phyloP scores from a whole-genome alignment of 1,284 basidiomycete genomes.

The Wolfiporia cocos region DNA sequence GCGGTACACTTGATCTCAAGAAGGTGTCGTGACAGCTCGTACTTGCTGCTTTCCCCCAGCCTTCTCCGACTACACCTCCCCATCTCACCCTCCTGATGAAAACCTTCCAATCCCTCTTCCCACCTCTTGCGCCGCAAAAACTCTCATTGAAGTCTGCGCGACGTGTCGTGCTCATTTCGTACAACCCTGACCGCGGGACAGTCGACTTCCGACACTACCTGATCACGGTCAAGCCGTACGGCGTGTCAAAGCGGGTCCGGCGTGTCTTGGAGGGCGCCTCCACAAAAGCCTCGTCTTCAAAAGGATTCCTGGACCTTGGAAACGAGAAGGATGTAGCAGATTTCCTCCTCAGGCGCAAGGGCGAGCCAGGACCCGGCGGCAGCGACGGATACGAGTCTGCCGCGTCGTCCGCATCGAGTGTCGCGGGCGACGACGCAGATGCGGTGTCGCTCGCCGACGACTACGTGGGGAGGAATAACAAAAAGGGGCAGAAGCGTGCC shows the following conservation, averaged over 20 bases:
- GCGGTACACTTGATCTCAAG: neutral
- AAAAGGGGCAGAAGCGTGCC: conserved; percentile 85
- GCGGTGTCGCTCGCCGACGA: conserved; percentile 84
- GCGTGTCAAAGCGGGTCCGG: conserved; percentile 89
- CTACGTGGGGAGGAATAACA: conserved; percentile 93
- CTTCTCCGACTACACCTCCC: conserved; percentile 62
- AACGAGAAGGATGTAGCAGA: conserved; percentile 94
- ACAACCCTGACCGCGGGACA: conserved; percentile 82
- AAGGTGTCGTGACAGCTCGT: conserved; percentile 47
- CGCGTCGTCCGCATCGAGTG: conserved; percentile 67
- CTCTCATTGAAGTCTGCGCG: conserved; percentile 81
- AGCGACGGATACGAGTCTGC: conserved; percentile 87
- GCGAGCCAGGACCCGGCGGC: conserved; percentile 51
- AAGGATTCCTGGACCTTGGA: conserved; percentile 63
- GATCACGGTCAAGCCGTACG: conserved; percentile 93
- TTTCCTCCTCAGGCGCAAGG: conserved; percentile 77
- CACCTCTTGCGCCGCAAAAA: conserved; percentile 74
- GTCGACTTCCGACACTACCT: conserved; percentile 94
- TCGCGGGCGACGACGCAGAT: conserved; percentile 78
- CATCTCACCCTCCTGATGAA: conserved; percentile 76
- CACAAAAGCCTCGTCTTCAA: conserved; percentile 30
- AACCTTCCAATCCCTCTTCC: conserved; percentile 86
- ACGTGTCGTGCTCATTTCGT: conserved; percentile 89
- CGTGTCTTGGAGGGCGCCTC: conserved; percentile 75
- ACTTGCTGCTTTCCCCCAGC: conserved; percentile 69